phyloP scores from a whole-genome alignment of 2,329 filamentous ascomycete genomes.

The Fusarium praegraminearum region DNA sequence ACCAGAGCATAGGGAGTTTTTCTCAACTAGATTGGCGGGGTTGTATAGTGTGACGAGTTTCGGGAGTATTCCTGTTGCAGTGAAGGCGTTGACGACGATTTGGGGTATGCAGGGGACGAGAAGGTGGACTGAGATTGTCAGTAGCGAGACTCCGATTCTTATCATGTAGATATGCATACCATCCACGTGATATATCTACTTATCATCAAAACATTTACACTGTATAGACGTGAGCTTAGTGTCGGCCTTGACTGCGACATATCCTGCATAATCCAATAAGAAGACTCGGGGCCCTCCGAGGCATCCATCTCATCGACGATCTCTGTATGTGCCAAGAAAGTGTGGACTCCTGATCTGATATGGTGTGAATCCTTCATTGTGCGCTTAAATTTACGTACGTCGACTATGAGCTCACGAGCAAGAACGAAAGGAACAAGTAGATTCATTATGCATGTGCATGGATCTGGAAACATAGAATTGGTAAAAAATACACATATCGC shows the following conservation, averaged over 20 bases:
- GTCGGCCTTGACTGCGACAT: not conserved
- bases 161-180: conserved; percentile 40
- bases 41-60: conserved; percentile 53
- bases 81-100: conserved; percentile 51
- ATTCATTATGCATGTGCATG: too few species aligned
- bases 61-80: conserved; percentile 54
- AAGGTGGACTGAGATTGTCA: conserved; percentile 50
- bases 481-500: too few species aligned
- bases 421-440: too few species aligned
- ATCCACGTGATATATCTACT: not conserved
- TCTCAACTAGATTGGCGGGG: conserved; percentile 46
- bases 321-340: not conserved
- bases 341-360: not conserved
- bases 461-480: too few species aligned
- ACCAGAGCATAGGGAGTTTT: conserved; percentile 53
- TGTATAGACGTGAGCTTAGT: not conserved
- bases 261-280: not conserved
- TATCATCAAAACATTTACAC: not conserved
- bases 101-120: conserved; percentile 48
- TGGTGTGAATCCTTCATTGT: not conserved
- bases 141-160: conserved; percentile 46
- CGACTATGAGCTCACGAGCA: too few species aligned
- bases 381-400: not conserved
- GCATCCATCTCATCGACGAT: not conserved
- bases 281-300: accelerated